Conservation (phyloP, 768 basidiomycete genomes). For the Kwoniella heveanensis region DNA sequence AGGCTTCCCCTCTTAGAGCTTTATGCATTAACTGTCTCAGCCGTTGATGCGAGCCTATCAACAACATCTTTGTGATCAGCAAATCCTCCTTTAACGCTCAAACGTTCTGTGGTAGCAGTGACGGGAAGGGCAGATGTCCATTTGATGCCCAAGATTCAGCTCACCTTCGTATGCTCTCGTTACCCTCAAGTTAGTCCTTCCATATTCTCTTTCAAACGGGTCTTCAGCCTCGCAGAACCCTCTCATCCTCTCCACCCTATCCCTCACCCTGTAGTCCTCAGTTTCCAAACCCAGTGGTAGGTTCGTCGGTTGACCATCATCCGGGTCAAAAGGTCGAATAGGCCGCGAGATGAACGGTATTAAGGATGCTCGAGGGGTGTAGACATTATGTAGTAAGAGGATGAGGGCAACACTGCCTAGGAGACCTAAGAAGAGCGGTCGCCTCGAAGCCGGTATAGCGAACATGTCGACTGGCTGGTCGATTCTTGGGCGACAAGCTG, state of each 20-base stretch:
- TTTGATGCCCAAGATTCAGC: too few relatives aligned
- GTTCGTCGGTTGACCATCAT: background rate
- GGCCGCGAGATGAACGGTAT: conserved; percentile 4
- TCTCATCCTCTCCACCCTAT: conserved; percentile 27
- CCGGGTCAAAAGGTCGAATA: background rate
- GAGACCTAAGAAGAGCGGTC: conserved; percentile 30
- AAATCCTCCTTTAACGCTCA: too few relatives aligned
- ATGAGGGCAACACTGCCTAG: conserved; percentile 21
- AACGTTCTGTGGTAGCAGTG: background rate
- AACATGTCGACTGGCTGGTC: conserved; percentile 10
- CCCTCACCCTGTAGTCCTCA: conserved; percentile 17
- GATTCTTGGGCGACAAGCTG: background rate
- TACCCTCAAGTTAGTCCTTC: conserved; percentile 41
- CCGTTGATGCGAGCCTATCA: conserved; percentile 37
- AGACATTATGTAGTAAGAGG: conserved; percentile 26
- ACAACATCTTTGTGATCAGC: conserved; percentile 2
- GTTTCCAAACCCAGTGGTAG: conserved; percentile 9
- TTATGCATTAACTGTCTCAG: conserved; percentile 39
- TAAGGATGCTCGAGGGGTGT: conserved; percentile 20
- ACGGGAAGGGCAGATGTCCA: too few relatives aligned
- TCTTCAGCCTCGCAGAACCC: conserved; percentile 27
- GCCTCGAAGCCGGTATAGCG: conserved; percentile 16
- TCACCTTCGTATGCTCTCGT: conserved; percentile 49
- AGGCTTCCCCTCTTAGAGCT: conserved; percentile 42
- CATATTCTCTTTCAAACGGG: conserved; percentile 41